Conservation (phyloP, 441 rosid genomes). For the Cnidoscolus chayamansa region DNA sequence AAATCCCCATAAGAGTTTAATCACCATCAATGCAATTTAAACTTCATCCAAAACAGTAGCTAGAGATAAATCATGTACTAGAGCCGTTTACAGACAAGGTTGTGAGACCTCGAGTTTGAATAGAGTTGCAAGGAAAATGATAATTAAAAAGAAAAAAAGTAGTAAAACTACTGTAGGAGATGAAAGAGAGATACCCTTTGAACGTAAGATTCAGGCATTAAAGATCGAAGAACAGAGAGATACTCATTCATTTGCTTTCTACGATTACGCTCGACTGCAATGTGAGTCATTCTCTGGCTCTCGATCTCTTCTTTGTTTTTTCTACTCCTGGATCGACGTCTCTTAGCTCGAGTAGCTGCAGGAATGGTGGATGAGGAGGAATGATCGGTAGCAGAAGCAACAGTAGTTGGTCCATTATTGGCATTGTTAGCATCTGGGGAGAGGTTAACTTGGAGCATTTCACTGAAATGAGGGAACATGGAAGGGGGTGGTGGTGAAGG, state of each 20-base stretch:
- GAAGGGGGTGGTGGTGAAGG: slow-evolving; percentile 25
- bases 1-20: background rate
- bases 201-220: slow-evolving; percentile 84
- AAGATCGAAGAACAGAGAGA: slow-evolving; percentile 64
- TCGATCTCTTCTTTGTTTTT: slow-evolving; percentile 80
- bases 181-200: slow-evolving; percentile 49
- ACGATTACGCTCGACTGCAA: slow-evolving; percentile 89
- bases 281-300: slow-evolving; percentile 93
- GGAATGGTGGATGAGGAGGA: slow-evolving; percentile 9
- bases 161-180: too few relatives aligned
- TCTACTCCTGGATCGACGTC: slow-evolving; percentile 59
- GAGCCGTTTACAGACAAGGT: too few relatives aligned
- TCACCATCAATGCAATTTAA: background rate
- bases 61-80: too few relatives aligned
- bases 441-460: slow-evolving; percentile 27
- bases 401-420: background rate
- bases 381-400: too few relatives aligned
- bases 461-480: slow-evolving; percentile 27
- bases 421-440: slow-evolving; percentile 22
- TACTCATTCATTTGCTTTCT: slow-evolving; percentile 91
- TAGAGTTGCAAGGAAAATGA: too few relatives aligned
- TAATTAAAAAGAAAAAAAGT: too few relatives aligned
- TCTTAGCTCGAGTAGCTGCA: slow-evolving; percentile 36
- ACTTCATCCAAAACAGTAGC: too few relatives aligned
- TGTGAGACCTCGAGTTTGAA: too few relatives aligned